Base-by-base conservation (phyloP, 1,139 yeast genomes). In the Suhomyces taliae region DNA sequence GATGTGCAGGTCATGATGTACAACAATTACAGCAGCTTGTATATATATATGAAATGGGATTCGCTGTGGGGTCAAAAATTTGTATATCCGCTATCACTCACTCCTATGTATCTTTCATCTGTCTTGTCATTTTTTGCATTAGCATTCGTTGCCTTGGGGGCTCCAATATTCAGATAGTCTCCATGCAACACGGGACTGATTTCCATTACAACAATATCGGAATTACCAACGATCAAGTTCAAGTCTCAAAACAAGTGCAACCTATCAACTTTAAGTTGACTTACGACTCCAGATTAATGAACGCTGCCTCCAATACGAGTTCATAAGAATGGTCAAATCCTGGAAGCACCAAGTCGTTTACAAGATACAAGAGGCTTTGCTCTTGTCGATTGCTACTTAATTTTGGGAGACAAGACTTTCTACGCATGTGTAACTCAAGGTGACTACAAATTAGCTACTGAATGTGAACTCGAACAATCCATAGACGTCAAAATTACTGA, bases 71-170 rank as follows among this genome's bases (percentile, higher is more conserved):
- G 24, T 19, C 24, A 19, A 19, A 4, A 19, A 2, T 14, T 19
- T 19, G 6, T 6, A 19, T 19, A 19, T 19, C 24, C 24, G 24
- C 4, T 19, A 19, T 19, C 24, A 19, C 24, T 14, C 24, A 19
- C 24, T 9, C 11, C 32, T 14, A 51, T 52, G 55, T 47, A 51
- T 43, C 41, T 51, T 32, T 41, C 53, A 4, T 29, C 32, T 29
- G 41, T 56, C 34, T 42, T 57, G n/a, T 53, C 62, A 24, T 42
- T 55, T 39, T 50, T 61, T 40, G 41, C 61, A 33, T 41, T 60
- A 34, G 49, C 56, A 42, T 50, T 66, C 41, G 43, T 57, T 37
- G 66, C 62, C 14, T 41, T 56, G 32, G 64, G 66, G 19, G 63
- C 61, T 15, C 54, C 53, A 34, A 47, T 56, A n/a, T 58, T 63